A percentile compares a stretch with the other conserved stretches of the same genome.
These are phyloP conservation scores for Breviolum minutum DNA, from an alignment of 73 alveolate species.

Conservation along the genomic window DNA sequence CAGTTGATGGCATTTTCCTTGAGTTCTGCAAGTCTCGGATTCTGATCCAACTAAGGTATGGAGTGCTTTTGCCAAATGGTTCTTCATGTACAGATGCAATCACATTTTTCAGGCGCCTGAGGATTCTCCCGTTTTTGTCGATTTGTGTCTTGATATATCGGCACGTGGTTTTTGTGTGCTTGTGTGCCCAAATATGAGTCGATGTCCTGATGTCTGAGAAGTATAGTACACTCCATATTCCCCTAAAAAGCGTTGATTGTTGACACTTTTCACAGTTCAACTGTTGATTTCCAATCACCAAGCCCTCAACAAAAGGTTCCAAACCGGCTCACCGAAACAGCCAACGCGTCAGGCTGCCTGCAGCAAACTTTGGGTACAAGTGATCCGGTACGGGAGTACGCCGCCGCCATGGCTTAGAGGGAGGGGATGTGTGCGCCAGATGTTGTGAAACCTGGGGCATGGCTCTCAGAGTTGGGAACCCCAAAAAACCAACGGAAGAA, in stretches of 20 bases:
- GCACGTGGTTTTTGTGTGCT: too few relatives aligned
- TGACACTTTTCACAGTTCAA: too few relatives aligned
- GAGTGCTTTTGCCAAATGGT: slow-evolving; percentile 75
- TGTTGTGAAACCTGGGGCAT: too few relatives aligned
- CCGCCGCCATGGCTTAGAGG: neutral
- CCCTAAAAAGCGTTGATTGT: too few relatives aligned
- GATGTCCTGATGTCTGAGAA: too few relatives aligned
- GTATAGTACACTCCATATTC: too few relatives aligned
- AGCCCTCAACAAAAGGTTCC: neutral
- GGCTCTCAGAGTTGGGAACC: too few relatives aligned
- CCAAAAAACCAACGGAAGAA: too few relatives aligned
- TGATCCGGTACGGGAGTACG: slow-evolving; percentile 61
- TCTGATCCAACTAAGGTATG: slow-evolving; percentile 25
- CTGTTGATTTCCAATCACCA: neutral
- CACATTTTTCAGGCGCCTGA: slow-evolving; percentile 67
- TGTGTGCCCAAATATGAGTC: too few relatives aligned
- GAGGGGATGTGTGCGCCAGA: too few relatives aligned
- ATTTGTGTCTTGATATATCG: too few relatives aligned
- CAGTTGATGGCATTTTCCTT: neutral
- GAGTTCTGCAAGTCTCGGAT: neutral
- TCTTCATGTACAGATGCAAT: slow-evolving; percentile 94
- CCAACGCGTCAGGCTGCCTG: slow-evolving; percentile 61
- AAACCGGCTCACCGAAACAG: neutral
- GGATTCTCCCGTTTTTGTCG: neutral
- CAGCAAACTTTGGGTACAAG: slow-evolving; percentile 89